Evolutionary conservation across 148 eudicot genomes (phyloP), one percentile per base, ranked within the genome.

Genomic region (Vaccinium vitisidaea): DNA sequence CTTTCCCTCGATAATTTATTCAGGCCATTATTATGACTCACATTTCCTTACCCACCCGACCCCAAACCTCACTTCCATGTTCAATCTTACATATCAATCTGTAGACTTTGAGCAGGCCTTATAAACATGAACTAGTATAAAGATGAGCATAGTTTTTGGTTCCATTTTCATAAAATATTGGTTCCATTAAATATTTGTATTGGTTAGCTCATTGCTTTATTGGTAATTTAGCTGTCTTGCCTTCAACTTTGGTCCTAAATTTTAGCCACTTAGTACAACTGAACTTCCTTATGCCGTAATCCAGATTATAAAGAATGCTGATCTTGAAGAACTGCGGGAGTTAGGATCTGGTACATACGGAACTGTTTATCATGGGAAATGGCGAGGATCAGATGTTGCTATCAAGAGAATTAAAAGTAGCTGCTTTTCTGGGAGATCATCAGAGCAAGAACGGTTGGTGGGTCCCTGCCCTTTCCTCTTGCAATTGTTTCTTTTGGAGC

Each of bases 381-480:
- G 99, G 99, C 92, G 99, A 78, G 99, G 99, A 82, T 76, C 98
- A 80, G 99, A 94, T 92, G 95, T 96, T 88, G 99, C 99, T 84
- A 96, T 96, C 80, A 96, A 96, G 90, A 92, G 97, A 90, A 94
- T 96, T 23, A 96, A 92, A 82, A 94, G 93, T 83, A 87, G 97
- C 82, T 96, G 99, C 86, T 96, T 96, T 89, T 89, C 97, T 48
- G 99, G 99, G 84, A 91, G 99, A 88, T 92, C 92, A 85, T 93
- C 95, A 30, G 95, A 96, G 92, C 98, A 92, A 88, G 99, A 96
- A 80, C 89, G 98, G 36, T 83, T 96, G 95, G 99, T 96, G 85
- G 82, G 94, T 88, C 55, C 77, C 81, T 84, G 32, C 81, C 84
- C 79, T 61, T 83, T 67, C 67, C 73, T 46, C 54, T 79, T 49